Evolutionary conservation across 805 yeast genomes (phyloP).

Genomic region (Starmera dryadoides): DNA sequence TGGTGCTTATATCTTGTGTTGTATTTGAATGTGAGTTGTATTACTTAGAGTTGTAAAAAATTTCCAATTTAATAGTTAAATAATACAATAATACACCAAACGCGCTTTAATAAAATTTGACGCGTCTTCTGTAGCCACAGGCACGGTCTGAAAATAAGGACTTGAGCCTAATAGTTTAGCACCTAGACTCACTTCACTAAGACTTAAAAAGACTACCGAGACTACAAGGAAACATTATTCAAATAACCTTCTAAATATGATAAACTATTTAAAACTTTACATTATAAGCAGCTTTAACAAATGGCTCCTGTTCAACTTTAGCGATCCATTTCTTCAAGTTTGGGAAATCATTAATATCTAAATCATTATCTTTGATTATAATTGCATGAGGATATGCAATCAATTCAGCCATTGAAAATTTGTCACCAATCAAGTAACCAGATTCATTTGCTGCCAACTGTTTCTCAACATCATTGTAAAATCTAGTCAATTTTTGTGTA

Average conservation of each 20-base stretch:
- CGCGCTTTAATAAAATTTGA: too few species aligned
- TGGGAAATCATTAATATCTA: background rate
- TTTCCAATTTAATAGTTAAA: too few species aligned
- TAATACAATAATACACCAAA: too few species aligned
- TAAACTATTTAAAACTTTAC: too few species aligned
- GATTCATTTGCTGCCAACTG: constrained; percentile 30
- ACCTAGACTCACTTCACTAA: too few species aligned
- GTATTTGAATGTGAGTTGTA: too few species aligned
- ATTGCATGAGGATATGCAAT: constrained; percentile 23
- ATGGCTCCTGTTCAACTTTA: background rate
- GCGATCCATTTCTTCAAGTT: background rate
- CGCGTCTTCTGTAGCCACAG: background rate
- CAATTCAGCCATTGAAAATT: constrained; percentile 47
- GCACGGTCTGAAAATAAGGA: background rate
- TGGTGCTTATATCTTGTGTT: too few species aligned
- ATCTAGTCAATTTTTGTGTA: constrained; percentile 39
- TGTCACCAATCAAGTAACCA: constrained; percentile 48
- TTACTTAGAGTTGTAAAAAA: background rate
- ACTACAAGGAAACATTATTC: too few species aligned
- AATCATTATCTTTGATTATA: constrained; percentile 24
- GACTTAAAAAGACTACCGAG: too few species aligned
- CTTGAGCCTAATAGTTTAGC: too few species aligned
- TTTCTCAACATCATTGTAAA: background rate
- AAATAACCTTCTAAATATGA: too few species aligned
- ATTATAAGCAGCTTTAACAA: constrained; percentile 1